Percentiles rank a stretch among this genome's conserved stretches.
phyloP scores from a whole-genome alignment of 2,329 filamentous ascomycete genomes.

The Alternaria angustiovoidea region DNA sequence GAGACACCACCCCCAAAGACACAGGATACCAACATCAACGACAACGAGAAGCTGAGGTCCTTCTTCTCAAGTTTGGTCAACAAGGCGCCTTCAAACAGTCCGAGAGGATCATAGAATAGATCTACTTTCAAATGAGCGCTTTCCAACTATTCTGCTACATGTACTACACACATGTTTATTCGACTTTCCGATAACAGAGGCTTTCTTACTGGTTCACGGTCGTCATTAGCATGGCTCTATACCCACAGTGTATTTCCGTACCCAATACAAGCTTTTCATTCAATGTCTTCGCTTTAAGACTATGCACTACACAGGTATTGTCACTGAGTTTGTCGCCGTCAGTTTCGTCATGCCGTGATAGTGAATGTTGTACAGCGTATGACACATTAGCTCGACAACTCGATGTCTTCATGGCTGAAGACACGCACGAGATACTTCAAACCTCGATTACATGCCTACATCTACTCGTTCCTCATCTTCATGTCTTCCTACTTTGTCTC shows the following conservation, averaged over 20 bases:
- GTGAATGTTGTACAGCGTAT: background rate
- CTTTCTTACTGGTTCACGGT: slow-evolving; percentile 12
- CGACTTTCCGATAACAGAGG: slow-evolving; percentile 2
- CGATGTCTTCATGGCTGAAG: background rate
- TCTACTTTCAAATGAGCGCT: background rate
- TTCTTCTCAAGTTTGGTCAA: slow-evolving; percentile 52
- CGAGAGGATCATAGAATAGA: slow-evolving; percentile 24
- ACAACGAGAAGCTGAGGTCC: slow-evolving; percentile 51
- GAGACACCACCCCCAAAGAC: slow-evolving; percentile 36
- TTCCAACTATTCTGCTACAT: background rate
- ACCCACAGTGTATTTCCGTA: slow-evolving; percentile 30
- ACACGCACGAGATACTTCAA: background rate
- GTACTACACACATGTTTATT: slow-evolving; percentile 2
- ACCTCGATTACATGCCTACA: background rate
- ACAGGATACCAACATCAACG: slow-evolving; percentile 44
- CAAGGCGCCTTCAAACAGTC: slow-evolving; percentile 39
- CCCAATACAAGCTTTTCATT: slow-evolving; percentile 14
- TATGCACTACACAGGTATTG: background rate
- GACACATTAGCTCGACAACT: background rate
- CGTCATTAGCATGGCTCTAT: slow-evolving; percentile 32
- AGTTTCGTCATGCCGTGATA: background rate
- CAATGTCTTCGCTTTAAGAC: background rate
- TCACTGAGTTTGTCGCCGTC: background rate
- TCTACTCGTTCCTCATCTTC: background rate
- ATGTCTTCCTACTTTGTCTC: too few relatives aligned